Conservation (phyloP, 352 stramenopile genomes). For the Globisporangium solare region DNA sequence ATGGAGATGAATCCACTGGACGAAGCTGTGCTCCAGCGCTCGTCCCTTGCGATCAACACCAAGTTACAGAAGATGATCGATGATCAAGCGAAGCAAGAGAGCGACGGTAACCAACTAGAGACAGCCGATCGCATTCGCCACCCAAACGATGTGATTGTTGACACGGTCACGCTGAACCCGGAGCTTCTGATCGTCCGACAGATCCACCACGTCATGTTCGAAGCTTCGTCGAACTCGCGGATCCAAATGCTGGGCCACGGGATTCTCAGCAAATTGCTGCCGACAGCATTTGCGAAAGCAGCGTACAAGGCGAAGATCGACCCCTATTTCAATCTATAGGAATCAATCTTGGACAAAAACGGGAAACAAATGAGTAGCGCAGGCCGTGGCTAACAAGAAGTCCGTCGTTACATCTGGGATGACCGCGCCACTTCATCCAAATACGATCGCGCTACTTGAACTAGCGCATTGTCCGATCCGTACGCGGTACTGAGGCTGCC, state of each 20-base stretch:
- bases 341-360: not conserved
- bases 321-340: constrained; percentile 66
- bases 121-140: not conserved
- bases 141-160: constrained; percentile 21
- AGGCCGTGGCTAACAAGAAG: too few relatives aligned
- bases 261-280: constrained; percentile 49
- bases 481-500: constrained; percentile 8
- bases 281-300: constrained; percentile 58
- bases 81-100: constrained; percentile 10
- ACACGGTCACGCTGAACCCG: constrained; percentile 40
- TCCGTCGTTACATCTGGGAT: not conserved
- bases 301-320: constrained; percentile 72
- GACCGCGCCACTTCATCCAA: constrained; percentile 6
- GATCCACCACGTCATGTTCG: constrained; percentile 63
- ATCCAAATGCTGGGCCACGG: constrained; percentile 56
- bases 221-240: constrained; percentile 48
- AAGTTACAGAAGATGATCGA: constrained; percentile 39
- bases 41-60: constrained; percentile 52
- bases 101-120: constrained; percentile 9
- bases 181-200: constrained; percentile 53
- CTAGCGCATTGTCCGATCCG: constrained; percentile 7
- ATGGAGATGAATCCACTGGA: constrained; percentile 60
- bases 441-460: constrained; percentile 1
- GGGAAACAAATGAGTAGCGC: too few relatives aligned
- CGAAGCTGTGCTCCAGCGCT: constrained; percentile 50